Base-by-base conservation (phyloP, 768 basidiomycete genomes). In the Russula virescens region DNA sequence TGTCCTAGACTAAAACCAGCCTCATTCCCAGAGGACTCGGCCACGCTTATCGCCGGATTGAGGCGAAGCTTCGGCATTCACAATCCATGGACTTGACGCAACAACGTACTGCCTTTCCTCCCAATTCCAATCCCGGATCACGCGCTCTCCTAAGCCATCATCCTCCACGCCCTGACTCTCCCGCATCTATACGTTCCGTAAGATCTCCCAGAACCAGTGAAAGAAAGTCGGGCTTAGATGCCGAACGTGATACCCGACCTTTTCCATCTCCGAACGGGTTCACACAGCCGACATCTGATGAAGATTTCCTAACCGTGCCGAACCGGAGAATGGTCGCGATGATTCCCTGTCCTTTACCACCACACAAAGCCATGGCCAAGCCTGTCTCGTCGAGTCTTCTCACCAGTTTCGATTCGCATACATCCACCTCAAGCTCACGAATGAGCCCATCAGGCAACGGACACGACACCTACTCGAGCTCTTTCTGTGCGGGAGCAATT, bases 191-290 rank as follows among this genome's bases (percentile, higher is more conserved):
- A 42, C 53, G n/a, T 35, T 66, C 64, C 23, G 64, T 42, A 45
- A 55, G 62, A 56, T 65, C 60, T 26, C 56, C 63, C n/a, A 42
- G 56, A 14, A 58, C 28, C 1, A 64, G 58, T 45, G 55, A 61
- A 49, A 52, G 66, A 18, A 67, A 67, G 28, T n/a, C 31, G 26
- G 54, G 52, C 31, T 51, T 61, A 50, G 63, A 65, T 16, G 53
- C 45, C 2, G 59, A 60, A 25, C 54, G 38, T 18, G 34, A 57
- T 23, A 23, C 31, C 47, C 63, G 53, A 55, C n/a, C 53, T 6
- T 26, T 45, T 45, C n/a, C 58, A 7, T 35, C 38, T 45, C 56
- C 47, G 42, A 61, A 48, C 43, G 45, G 25, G 26, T 40, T 60
- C 49, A 52, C 46, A 8, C 59, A 35, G 40, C 25, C 54, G 23